Evolutionary conservation across 108 stramenopile genomes (phyloP), one percentile per base, ranked within the genome.

Genomic region (Cyclotella kingstonii): DNA sequence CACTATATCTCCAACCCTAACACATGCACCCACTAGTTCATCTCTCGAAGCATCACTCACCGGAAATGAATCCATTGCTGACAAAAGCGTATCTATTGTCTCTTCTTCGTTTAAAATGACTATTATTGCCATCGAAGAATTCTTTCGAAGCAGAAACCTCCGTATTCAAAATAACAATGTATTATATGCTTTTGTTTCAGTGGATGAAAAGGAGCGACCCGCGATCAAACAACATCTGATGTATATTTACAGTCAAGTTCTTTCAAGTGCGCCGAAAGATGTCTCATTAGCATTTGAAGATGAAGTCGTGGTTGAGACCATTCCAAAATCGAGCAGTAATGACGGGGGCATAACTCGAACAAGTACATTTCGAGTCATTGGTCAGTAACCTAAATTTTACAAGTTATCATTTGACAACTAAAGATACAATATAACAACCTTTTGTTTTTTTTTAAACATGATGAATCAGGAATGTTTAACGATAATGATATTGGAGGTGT

Each of bases 31-130:
- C 31, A 53, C 52, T 2, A 35, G 23, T 25, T 25, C 33, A 29
- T 33, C 52, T n/a, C 15, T 35, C 2, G 52, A n/a, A 17, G 43
- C 5, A 44, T 18, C 43, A 44, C 19, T 33, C 8, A 53, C 30
- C 31, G 23, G 23, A 50, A 17, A 29, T 26, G 49, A 50, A 50
- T 26, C 49, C 4, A 25, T 28, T 26, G 4, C 11, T 26, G 18
- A n/a, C 48, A 47, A 44, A 43, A 58, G 21, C 27, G 55, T 43
- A 19, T 63, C 71, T 19, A 29, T 59, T 10, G 71, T 63, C 36
- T 60, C 58, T 2, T 70, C 68, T 29, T 70, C 59, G 31, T 73
- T 58, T 28, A 43, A 28, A 18, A 58, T 68, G 56, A 68, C 67
- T 47, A 52, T 68, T 3, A 56, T 57, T n/a, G 67, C 67, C 45